Percentiles rank a stretch among this genome's conserved stretches.
Conservation (phyloP, 331 rosid species). For the Stylosanthes scabra region DNA sequence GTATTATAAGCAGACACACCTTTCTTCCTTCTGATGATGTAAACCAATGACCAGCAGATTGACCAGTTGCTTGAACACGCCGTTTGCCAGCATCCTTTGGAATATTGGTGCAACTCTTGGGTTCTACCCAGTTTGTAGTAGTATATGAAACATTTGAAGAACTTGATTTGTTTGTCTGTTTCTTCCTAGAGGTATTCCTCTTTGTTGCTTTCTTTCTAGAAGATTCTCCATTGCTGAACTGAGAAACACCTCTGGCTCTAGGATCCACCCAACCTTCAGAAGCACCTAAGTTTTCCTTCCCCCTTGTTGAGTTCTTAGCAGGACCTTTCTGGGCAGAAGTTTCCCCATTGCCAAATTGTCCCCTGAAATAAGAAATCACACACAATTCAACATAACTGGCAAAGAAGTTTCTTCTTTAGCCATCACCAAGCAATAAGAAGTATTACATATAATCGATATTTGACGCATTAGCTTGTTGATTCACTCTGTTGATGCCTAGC, state of each 20-base stretch:
- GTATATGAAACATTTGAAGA: conserved; percentile 41
- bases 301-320: conserved; percentile 47
- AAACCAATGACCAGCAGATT: conserved; percentile 89
- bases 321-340: conserved; percentile 51
- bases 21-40: conserved; percentile 77
- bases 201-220: conserved; percentile 50
- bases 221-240: conserved; percentile 44
- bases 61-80: conserved; percentile 65
- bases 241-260: conserved; percentile 47
- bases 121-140: conserved; percentile 77
- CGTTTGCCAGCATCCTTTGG: conserved; percentile 73
- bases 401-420: conserved; percentile 11
- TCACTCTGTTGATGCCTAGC: conserved; percentile 56
- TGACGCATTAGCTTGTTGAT: conserved; percentile 56
- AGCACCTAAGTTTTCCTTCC: conserved; percentile 46
- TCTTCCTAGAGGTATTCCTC: conserved; percentile 53
- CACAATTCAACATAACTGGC: conserved; percentile 15
- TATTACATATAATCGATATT: conserved; percentile 82
- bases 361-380: conserved; percentile 58
- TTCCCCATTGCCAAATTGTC: conserved; percentile 73
- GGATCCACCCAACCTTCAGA: conserved; percentile 66
- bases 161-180: conserved; percentile 37
- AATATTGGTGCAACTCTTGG: conserved; percentile 52
- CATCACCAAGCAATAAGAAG: background rate
- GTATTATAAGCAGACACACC: conserved; percentile 49